These are phyloP conservation scores for Inonotus hispidus DNA, from an alignment of 1,284 basidiomycete species.

Conservation along the genomic window DNA sequence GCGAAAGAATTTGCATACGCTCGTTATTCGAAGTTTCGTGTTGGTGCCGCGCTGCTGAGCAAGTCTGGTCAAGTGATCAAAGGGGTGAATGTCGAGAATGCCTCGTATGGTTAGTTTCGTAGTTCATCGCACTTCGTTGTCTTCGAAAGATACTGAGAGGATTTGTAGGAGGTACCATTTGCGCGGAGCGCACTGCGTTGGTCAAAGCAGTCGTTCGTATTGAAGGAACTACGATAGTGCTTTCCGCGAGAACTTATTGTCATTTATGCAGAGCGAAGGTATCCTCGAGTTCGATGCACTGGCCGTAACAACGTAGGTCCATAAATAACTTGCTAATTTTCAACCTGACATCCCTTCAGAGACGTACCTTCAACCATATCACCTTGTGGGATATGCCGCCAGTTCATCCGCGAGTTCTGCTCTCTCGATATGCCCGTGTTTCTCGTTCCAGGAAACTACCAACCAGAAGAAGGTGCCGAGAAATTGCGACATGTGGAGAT, in stretches of 20 bases:
- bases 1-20: conserved; percentile 57
- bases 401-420: conserved; percentile 89
- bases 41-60: conserved; percentile 78
- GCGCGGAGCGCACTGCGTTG: conserved; percentile 85
- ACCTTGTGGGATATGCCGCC: conserved; percentile 90
- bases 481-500: conserved; percentile 44
- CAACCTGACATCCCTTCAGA: conserved; percentile 28
- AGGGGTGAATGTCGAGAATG: conserved; percentile 89
- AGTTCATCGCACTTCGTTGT: not conserved
- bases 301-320: conserved; percentile 65
- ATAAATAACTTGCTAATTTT: not conserved
- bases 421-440: conserved; percentile 69
- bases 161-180: conserved; percentile 65
- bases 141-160: not conserved
- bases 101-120: conserved; percentile 65
- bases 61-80: conserved; percentile 68
- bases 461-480: conserved; percentile 30
- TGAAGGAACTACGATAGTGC: not conserved
- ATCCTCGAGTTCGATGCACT: conserved; percentile 60
- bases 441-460: conserved; percentile 69
- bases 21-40: conserved; percentile 83
- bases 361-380: conserved; percentile 64
- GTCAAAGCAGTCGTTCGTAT: conserved; percentile 76
- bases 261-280: conserved; percentile 65
- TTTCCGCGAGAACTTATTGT: no score